phyloP scores from a whole-genome alignment of 331 rosid species.

The Dryas integrifolia region DNA sequence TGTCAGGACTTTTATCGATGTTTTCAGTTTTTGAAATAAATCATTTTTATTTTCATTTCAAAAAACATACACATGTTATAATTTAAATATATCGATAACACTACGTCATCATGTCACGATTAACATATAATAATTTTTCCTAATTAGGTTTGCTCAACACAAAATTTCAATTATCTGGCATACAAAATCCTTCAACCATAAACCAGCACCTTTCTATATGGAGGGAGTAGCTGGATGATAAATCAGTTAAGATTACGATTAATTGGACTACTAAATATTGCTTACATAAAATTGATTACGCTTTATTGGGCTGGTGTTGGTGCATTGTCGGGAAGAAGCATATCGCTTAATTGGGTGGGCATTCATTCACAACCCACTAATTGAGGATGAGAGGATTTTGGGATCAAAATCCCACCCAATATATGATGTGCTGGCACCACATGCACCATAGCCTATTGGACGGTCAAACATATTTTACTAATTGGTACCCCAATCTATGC shows the following conservation, averaged over 20 bases:
- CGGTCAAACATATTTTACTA: neutral
- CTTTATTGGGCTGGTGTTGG: constrained; percentile 6
- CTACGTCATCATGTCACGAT: no score
- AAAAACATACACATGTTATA: no score
- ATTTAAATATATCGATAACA: no score
- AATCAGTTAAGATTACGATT: constrained; percentile 2
- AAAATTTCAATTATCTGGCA: neutral
- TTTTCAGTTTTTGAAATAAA: no score
- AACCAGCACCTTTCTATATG: neutral
- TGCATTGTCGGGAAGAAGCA: constrained; percentile 21
- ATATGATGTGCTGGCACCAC: constrained; percentile 10
- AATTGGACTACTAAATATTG: neutral
- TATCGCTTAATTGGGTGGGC: constrained; percentile 20
- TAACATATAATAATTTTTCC: no score
- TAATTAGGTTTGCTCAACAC: no score
- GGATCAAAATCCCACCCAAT: constrained; percentile 20
- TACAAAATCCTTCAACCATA: neutral
- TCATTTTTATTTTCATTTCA: no score
- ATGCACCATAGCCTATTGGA: constrained; percentile 8
- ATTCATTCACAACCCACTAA: constrained; percentile 17
- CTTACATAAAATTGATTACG: neutral
- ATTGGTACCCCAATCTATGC: neutral
- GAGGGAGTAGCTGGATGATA: neutral
- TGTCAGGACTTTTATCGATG: no score
- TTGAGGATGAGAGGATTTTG: constrained; percentile 18